phyloP scores from a whole-genome alignment of 2,329 filamentous ascomycete genomes.

The Aspergillus terreus region DNA sequence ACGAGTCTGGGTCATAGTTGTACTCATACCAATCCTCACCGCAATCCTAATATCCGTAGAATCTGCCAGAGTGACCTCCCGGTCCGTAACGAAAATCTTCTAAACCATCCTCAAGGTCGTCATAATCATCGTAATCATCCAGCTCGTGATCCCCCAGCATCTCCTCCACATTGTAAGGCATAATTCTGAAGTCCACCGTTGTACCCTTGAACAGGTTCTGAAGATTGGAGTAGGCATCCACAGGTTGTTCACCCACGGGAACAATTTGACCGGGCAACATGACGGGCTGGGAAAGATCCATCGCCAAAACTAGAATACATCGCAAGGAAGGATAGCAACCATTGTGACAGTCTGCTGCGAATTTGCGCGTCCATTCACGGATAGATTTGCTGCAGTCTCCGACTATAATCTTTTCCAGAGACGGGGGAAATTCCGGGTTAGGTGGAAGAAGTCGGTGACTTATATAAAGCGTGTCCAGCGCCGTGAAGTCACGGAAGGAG shows the following conservation, averaged over 20 bases:
- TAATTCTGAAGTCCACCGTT: slow-evolving; percentile 14
- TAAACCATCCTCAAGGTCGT: background rate
- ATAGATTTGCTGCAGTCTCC: slow-evolving; percentile 21
- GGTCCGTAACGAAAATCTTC: too few species aligned
- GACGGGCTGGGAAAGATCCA: slow-evolving; percentile 16
- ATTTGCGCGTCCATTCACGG: slow-evolving; percentile 11
- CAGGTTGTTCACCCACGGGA: slow-evolving; percentile 13
- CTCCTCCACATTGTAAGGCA: slow-evolving; percentile 6
- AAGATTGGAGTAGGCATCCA: slow-evolving; percentile 13
- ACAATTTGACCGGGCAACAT: slow-evolving; percentile 14
- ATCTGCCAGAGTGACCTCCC: too few species aligned
- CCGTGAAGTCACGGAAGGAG: slow-evolving; percentile 19
- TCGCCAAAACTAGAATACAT: slow-evolving; percentile 12
- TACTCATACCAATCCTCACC: background rate
- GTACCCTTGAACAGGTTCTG: slow-evolving; percentile 16
- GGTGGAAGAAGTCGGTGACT: slow-evolving; percentile 18
- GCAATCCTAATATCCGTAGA: background rate
- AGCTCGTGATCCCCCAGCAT: background rate
- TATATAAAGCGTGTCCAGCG: slow-evolving; percentile 13
- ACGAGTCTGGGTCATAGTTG: background rate
- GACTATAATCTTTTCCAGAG: slow-evolving; percentile 14
- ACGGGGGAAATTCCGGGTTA: slow-evolving; percentile 17
- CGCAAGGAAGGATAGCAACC: slow-evolving; percentile 16
- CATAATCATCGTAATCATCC: background rate
- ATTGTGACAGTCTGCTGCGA: slow-evolving; percentile 17